Percentiles rank a stretch among this genome's conserved stretches.
Evolutionary conservation across 371 early-diverging fungal species (phyloP).

Genomic region (Furculomyces boomerangus): DNA sequence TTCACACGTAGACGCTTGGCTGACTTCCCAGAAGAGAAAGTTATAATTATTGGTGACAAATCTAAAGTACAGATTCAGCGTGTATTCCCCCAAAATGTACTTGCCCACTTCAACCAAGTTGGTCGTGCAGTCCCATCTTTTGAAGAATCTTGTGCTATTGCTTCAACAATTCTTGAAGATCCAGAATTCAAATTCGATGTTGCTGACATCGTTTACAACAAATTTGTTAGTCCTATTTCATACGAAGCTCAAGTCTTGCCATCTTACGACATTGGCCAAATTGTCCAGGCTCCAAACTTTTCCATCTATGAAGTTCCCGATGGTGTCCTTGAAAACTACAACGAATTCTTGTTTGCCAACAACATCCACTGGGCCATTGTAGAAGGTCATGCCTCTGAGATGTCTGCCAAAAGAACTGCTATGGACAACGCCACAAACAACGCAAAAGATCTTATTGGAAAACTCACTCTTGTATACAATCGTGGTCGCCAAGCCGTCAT

Average conservation of each 20-base stretch:
- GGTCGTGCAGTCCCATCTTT: constrained; percentile 81
- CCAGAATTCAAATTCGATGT: constrained; percentile 46
- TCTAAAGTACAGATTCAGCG: constrained; percentile 79
- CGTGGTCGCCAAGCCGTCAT: constrained; percentile 92
- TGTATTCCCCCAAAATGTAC: constrained; percentile 48
- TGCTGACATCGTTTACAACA: constrained; percentile 78
- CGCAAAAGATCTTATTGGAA: constrained; percentile 57
- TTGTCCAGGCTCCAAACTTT: constrained; percentile 72
- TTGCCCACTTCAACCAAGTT: constrained; percentile 72
- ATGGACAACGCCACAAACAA: constrained; percentile 99
- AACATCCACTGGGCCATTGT: constrained; percentile 83
- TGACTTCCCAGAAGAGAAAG: constrained; percentile 27
- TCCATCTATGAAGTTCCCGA: constrained; percentile 80
- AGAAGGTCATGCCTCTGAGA: constrained; percentile 94
- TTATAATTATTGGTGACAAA: constrained; percentile 84
- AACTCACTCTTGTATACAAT: constrained; percentile 61
- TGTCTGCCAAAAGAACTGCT: constrained; percentile 92
- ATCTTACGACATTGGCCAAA: constrained; percentile 35
- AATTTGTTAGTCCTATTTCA: constrained; percentile 83
- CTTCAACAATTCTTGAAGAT: constrained; percentile 49
- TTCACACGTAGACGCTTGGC: constrained; percentile 46
- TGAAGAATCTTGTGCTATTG: constrained; percentile 69
- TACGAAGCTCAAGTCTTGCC: constrained; percentile 62
- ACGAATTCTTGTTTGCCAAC: constrained; percentile 89
- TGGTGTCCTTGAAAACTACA: constrained; percentile 69